A percentile compares a stretch with the other conserved stretches of the same genome.
Conservation (phyloP, 1,284 basidiomycete species). For the Xerocomus minutiporus region DNA sequence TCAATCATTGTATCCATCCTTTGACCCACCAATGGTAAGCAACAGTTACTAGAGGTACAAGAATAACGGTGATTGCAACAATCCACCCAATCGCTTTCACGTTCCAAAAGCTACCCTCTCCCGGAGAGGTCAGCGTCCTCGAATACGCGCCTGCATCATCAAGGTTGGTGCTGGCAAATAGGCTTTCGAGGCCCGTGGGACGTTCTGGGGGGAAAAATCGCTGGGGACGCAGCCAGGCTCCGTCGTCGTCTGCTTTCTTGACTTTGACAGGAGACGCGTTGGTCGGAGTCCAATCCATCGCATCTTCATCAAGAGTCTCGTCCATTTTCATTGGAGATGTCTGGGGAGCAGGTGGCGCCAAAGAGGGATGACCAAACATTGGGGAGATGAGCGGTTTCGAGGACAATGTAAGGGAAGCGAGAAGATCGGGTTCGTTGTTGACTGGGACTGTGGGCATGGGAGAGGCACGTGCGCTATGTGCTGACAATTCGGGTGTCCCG, state of each 20-base stretch:
- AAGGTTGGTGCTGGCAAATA: constrained; percentile 64
- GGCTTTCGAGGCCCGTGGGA: constrained; percentile 69
- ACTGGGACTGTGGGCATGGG: constrained; percentile 29
- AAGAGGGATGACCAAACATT: constrained; percentile 66
- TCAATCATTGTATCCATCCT: constrained; percentile 23
- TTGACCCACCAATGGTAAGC: constrained; percentile 20
- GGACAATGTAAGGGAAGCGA: constrained; percentile 61
- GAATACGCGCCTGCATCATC: constrained; percentile 38
- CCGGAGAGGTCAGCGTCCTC: background rate
- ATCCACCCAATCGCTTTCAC: constrained; percentile 32
- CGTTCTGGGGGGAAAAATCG: constrained; percentile 72
- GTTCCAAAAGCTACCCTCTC: background rate
- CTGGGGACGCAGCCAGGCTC: constrained; percentile 57
- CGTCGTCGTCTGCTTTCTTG: constrained; percentile 29
- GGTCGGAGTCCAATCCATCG: constrained; percentile 69
- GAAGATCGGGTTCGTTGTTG: constrained; percentile 50
- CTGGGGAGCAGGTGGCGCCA: constrained; percentile 21
- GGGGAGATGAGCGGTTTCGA: constrained; percentile 55
- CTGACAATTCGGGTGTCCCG: constrained; percentile 31
- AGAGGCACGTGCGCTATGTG: constrained; percentile 20
- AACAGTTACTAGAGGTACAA: constrained; percentile 28
- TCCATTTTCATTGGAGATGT: constrained; percentile 21
- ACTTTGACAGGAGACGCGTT: constrained; percentile 29
- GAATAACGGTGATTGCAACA: constrained; percentile 33
- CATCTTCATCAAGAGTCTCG: constrained; percentile 43